Conservation (phyloP, 1,139 yeast species). For the Taiozyma sp. region DNA sequence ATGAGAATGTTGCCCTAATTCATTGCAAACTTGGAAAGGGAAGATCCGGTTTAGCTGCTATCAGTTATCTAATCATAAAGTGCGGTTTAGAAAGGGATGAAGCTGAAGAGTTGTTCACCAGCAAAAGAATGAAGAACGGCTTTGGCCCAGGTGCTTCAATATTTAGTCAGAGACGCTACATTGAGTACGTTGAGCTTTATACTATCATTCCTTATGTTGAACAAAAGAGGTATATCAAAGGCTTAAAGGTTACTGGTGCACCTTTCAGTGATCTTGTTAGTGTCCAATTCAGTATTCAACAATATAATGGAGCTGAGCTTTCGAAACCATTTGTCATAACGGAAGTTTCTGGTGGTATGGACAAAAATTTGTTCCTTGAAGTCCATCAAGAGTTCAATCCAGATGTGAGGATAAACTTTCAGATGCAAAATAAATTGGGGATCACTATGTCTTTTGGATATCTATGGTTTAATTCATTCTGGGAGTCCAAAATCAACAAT, state of each 20-base stretch:
- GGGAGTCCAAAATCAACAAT: constrained; percentile 21
- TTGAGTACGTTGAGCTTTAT: constrained; percentile 43
- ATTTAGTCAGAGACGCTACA: constrained; percentile 59
- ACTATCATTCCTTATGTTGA: not conserved
- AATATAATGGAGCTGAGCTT: not conserved
- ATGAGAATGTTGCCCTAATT: constrained; percentile 52
- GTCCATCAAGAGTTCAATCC: not conserved
- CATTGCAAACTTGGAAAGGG: constrained; percentile 96
- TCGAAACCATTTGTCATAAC: not conserved
- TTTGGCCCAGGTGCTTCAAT: constrained; percentile 70
- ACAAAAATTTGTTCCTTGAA: not conserved
- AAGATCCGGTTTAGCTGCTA: constrained; percentile 71
- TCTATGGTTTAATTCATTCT: constrained; percentile 33
- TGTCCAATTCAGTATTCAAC: not conserved
- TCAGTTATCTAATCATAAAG: constrained; percentile 61
- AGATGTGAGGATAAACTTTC: constrained; percentile 5
- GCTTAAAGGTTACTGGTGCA: not conserved
- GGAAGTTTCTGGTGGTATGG: not conserved
- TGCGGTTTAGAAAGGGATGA: constrained; percentile 32
- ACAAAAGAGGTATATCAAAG: not conserved
- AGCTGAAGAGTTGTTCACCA: constrained; percentile 50
- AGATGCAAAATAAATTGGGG: not conserved
- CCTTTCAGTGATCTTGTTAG: not conserved
- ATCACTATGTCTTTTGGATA: constrained; percentile 20
- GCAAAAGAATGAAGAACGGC: constrained; percentile 50